phyloP scores from a whole-genome alignment of 345 rosid species.

The Sonneratia alba region DNA sequence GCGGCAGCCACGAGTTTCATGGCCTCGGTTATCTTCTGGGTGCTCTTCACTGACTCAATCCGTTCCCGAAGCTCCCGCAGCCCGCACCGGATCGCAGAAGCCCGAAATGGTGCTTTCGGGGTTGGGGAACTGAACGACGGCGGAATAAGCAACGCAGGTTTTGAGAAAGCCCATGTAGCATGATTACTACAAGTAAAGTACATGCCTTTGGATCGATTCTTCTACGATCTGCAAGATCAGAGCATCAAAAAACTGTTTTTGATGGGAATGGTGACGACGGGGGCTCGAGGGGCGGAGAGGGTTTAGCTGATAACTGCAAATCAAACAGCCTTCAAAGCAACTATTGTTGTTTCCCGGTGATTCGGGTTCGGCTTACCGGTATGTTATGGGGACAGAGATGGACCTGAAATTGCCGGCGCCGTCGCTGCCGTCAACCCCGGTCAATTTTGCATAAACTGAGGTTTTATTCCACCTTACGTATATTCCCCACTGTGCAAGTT shows the following conservation, averaged over 20 bases:
- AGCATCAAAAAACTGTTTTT: neutral
- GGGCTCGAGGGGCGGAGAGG: neutral
- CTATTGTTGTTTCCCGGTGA: neutral
- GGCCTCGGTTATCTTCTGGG: slow-evolving; percentile 70
- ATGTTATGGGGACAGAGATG: neutral
- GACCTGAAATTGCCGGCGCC: neutral
- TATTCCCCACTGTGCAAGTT: too few species aligned
- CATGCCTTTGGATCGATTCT: slow-evolving; percentile 17
- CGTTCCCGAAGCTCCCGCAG: slow-evolving; percentile 57
- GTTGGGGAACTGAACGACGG: slow-evolving; percentile 7
- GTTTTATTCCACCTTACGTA: neutral
- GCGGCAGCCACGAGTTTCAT: slow-evolving; percentile 87
- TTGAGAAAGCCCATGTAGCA: slow-evolving; percentile 21
- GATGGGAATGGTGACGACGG: neutral
- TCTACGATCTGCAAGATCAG: neutral
- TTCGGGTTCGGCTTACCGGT: neutral
- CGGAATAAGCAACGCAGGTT: slow-evolving; percentile 13
- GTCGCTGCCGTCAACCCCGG: slow-evolving; percentile 2
- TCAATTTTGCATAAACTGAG: slow-evolving; percentile 3
- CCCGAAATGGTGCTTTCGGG: neutral
- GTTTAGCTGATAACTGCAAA: neutral
- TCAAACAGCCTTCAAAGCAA: neutral
- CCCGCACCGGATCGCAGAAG: slow-evolving; percentile 27
- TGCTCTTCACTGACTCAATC: slow-evolving; percentile 47
- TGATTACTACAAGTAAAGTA: slow-evolving; percentile 24